Evolutionary conservation across 1,139 yeast species (phyloP).

Genomic region (Lodderomyces metapsilosis): DNA sequence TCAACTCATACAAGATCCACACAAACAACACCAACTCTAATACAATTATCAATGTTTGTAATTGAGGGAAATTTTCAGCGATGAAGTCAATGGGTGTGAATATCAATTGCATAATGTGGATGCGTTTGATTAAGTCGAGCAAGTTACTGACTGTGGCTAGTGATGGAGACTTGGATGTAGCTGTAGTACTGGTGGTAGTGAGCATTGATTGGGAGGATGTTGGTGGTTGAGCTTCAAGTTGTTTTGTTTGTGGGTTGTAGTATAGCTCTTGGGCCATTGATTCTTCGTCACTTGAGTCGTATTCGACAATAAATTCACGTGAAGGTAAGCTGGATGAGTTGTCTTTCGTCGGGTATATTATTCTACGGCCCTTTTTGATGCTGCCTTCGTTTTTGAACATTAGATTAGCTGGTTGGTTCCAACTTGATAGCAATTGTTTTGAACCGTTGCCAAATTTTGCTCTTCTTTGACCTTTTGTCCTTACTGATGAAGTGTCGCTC

Average conservation of each 20-base stretch:
- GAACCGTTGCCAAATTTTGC: slow-evolving; percentile 20
- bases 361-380: slow-evolving; percentile 6
- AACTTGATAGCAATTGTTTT: slow-evolving; percentile 24
- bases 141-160: slow-evolving; percentile 28
- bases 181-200: background rate
- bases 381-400: slow-evolving; percentile 14
- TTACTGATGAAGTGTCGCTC: background rate
- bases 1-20: slow-evolving; percentile 45
- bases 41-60: slow-evolving; percentile 41
- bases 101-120: slow-evolving; percentile 36
- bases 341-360: background rate
- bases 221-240: slow-evolving; percentile 34
- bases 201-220: slow-evolving; percentile 27
- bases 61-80: slow-evolving; percentile 36
- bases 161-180: slow-evolving; percentile 18
- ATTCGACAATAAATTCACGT: slow-evolving; percentile 32
- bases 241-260: slow-evolving; percentile 34
- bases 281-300: slow-evolving; percentile 30
- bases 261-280: slow-evolving; percentile 28
- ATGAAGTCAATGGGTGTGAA: slow-evolving; percentile 46
- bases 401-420: slow-evolving; percentile 36
- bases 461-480: slow-evolving; percentile 11
- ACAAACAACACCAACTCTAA: slow-evolving; percentile 39
- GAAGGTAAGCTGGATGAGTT: slow-evolving; percentile 9
- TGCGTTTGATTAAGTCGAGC: slow-evolving; percentile 33